phyloP scores from a whole-genome alignment of 352 stramenopile species.

The Phytophthora podocarpi region DNA sequence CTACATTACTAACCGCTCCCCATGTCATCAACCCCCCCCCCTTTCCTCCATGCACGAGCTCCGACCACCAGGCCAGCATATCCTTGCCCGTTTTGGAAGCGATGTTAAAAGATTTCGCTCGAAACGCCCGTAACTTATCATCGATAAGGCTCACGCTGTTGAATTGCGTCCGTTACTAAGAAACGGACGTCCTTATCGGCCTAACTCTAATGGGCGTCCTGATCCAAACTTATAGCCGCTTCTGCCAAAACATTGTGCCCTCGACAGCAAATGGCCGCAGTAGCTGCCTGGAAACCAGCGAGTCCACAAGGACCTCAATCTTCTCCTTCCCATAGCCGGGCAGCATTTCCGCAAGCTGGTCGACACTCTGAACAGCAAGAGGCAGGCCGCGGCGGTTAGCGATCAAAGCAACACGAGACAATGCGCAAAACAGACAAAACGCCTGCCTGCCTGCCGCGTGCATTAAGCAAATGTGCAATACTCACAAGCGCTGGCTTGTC shows the following conservation, averaged over 20 bases:
- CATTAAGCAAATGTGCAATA: constrained; percentile 32
- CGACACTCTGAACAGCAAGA: constrained; percentile 52
- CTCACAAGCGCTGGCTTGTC: constrained; percentile 68
- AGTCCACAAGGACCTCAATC: constrained; percentile 82
- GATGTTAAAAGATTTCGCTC: constrained; percentile 29
- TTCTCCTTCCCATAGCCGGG: constrained; percentile 70
- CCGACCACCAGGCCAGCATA: constrained; percentile 13
- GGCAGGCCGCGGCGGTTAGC: constrained; percentile 5
- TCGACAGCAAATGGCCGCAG: constrained; percentile 85
- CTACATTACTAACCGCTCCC: constrained; percentile 15
- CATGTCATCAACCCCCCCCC: constrained; percentile 12
- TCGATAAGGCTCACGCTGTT: constrained; percentile 11
- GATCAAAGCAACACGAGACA: constrained; percentile 10
- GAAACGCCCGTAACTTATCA: constrained; percentile 17
- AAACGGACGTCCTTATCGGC: constrained; percentile 21
- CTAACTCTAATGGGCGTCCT: constrained; percentile 12
- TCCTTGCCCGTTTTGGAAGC: constrained; percentile 20
- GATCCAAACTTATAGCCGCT: constrained; percentile 27
- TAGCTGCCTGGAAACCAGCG: constrained; percentile 72
- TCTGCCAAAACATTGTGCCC: constrained; percentile 89
- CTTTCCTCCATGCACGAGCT: background rate
- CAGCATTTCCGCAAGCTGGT: constrained; percentile 72
- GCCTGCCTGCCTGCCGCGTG: background rate
- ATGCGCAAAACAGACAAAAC: constrained; percentile 27
- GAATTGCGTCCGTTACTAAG: constrained; percentile 24